phyloP scores from a whole-genome alignment of 2,329 filamentous ascomycete genomes.

The Hirsutella minnesotensis region DNA sequence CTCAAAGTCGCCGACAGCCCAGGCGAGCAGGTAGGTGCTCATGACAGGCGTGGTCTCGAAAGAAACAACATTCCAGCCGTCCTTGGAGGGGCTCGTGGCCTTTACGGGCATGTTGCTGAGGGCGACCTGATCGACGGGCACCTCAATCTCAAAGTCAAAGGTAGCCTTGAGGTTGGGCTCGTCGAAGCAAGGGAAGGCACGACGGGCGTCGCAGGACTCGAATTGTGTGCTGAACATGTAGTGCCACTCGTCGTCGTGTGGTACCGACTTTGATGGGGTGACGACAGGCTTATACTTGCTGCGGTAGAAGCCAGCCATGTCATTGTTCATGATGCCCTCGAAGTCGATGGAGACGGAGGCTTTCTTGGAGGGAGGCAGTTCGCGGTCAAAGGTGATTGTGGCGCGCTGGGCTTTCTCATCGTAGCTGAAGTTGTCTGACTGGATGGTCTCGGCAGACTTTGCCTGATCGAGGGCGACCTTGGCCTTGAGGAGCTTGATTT shows the following conservation, averaged over 20 bases:
- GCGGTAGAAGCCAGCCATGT: constrained; percentile 88
- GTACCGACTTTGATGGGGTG: constrained; percentile 63
- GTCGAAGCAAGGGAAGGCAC: constrained; percentile 96
- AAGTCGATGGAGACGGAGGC: constrained; percentile 61
- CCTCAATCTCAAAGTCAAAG: constrained; percentile 86
- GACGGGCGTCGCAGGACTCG: constrained; percentile 86
- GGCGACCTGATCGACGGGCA: constrained; percentile 77
- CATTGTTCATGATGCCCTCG: constrained; percentile 72
- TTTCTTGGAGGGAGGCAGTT: constrained; percentile 55
- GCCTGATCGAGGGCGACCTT: constrained; percentile 48
- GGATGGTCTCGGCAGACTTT: constrained; percentile 42
- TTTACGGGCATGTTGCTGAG: constrained; percentile 95
- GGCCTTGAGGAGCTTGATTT: constrained; percentile 61
- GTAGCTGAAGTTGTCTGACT: constrained; percentile 61
- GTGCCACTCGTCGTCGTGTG: constrained; percentile 55
- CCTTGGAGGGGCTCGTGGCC: constrained; percentile 42
- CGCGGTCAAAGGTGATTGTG: constrained; percentile 63
- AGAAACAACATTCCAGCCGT: constrained; percentile 60
- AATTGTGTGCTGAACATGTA: constrained; percentile 94
- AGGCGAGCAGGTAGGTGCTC: constrained; percentile 84
- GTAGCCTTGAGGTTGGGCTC: constrained; percentile 95
- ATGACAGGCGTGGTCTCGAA: constrained; percentile 82
- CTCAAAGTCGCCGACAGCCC: constrained; percentile 95
- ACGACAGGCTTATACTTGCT: constrained; percentile 82
- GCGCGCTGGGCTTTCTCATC: constrained; percentile 76